Conservation (phyloP, 441 rosid species). For the Biscutella auriculata region DNA sequence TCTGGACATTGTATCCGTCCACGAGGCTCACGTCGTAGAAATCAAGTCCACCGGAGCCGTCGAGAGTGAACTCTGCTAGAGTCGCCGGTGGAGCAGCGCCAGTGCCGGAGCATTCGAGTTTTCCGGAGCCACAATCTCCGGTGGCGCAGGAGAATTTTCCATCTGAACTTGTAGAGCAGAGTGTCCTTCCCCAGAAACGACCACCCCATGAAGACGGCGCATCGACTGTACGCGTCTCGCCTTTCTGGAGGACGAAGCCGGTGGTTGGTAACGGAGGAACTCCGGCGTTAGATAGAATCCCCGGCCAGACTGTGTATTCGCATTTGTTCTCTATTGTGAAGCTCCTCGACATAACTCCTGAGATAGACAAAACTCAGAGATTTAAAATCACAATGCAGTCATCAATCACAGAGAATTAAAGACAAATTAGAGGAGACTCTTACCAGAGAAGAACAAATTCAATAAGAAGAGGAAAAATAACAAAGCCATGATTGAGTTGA, state of each 20-base stretch:
- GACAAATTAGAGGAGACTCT: not conserved
- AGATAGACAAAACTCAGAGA: not conserved
- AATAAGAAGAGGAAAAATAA: not conserved
- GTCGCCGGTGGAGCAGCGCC: conserved; percentile 76
- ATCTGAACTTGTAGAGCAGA: conserved; percentile 38
- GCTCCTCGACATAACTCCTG: conserved; percentile 27
- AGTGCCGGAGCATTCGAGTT: conserved; percentile 49
- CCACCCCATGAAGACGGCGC: conserved; percentile 81
- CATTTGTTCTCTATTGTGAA: conserved; percentile 62
- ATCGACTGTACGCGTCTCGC: conserved; percentile 36
- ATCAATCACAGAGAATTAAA: not conserved
- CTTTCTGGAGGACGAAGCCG: conserved; percentile 53
- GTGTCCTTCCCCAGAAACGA: conserved; percentile 86
- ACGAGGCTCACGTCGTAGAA: conserved; percentile 82
- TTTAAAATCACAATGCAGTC: not conserved
- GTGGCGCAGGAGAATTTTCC: conserved; percentile 57
- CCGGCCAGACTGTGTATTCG: conserved; percentile 63
- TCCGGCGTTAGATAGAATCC: conserved; percentile 63
- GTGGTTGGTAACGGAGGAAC: conserved; percentile 41
- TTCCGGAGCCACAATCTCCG: conserved; percentile 69
- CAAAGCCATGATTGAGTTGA: not conserved
- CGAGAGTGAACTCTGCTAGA: conserved; percentile 70
- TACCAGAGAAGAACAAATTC: not conserved
- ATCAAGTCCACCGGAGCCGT: conserved; percentile 57
- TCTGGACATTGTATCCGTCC: conserved; percentile 75